These are phyloP conservation scores for Sequoiadendron giganteum DNA, from an alignment of 75 land plant genomes.

Conservation along the genomic window DNA sequence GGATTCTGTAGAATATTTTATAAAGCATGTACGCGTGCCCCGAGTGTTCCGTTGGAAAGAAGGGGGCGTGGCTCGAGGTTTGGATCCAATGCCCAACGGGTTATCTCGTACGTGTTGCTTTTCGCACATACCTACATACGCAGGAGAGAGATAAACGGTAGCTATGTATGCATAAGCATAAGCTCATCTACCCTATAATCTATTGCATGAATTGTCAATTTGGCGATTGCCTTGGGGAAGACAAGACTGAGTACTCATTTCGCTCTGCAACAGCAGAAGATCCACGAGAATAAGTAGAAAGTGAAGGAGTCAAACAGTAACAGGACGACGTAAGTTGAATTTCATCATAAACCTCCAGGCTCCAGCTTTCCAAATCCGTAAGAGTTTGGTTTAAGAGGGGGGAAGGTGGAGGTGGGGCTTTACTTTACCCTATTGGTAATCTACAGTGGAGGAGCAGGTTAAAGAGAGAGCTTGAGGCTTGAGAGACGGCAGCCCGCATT, in stretches of 20 bases:
- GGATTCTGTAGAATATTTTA: not conserved
- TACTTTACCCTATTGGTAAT: not conserved
- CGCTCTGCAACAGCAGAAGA: not conserved
- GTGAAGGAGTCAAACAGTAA: not conserved
- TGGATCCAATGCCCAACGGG: conserved; percentile 16
- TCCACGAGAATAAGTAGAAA: not conserved
- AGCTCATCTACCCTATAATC: too few species aligned
- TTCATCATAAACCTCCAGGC: not conserved
- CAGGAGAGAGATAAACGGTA: not conserved
- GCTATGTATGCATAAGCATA: too few species aligned
- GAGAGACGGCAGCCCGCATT: not conserved
- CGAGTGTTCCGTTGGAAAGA: conserved; percentile 12
- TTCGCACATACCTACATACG: not conserved
- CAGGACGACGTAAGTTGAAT: not conserved
- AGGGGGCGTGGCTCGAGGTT: conserved; percentile 16
- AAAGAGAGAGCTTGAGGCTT: not conserved
- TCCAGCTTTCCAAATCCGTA: conserved; percentile 9
- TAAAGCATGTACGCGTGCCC: conserved; percentile 6
- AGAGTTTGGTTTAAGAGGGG: not conserved
- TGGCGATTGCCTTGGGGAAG: not conserved
- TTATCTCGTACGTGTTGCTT: conserved; percentile 2
- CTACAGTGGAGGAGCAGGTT: not conserved
- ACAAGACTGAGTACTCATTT: too few species aligned
- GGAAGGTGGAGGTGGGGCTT: not conserved
- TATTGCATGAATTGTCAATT: not conserved